Conservation (phyloP, 106 monocot species). For the Gastrodia elata region DNA sequence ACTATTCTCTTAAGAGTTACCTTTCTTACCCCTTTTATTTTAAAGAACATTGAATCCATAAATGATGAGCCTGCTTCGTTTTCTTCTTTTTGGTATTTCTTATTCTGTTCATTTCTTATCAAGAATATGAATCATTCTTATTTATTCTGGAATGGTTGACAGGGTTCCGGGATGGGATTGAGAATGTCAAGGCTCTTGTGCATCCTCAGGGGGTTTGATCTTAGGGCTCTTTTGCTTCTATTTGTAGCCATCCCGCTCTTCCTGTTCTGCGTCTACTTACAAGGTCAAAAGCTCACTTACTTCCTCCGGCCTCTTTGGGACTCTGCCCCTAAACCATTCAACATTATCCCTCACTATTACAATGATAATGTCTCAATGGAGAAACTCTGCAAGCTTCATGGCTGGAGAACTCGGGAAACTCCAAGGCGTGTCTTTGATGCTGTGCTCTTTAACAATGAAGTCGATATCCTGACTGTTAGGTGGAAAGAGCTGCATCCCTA, state of each 20-base stretch:
- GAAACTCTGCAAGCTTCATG: constrained; percentile 76
- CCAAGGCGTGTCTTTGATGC: constrained; percentile 90
- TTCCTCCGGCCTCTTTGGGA: constrained; percentile 84
- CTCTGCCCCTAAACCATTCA: constrained; percentile 70
- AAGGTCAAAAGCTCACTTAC: constrained; percentile 81
- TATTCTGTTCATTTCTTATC: neutral
- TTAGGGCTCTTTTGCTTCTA: constrained; percentile 40
- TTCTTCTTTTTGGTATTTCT: neutral
- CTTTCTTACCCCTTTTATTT: neutral
- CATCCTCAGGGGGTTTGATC: constrained; percentile 53
- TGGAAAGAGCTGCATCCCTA: constrained; percentile 84
- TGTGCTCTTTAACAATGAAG: constrained; percentile 84
- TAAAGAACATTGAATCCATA: neutral
- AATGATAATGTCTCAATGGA: constrained; percentile 56
- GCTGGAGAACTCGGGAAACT: constrained; percentile 64
- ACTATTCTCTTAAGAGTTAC: constrained; percentile 6
- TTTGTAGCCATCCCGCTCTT: constrained; percentile 45
- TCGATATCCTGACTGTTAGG: constrained; percentile 69
- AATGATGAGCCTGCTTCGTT: neutral
- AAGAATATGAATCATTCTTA: neutral
- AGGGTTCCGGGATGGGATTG: constrained; percentile 34
- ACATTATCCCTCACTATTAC: constrained; percentile 74
- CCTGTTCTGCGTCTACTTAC: constrained; percentile 48
- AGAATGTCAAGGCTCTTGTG: constrained; percentile 57
- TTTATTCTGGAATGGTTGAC: constrained; percentile 15